phyloP scores from a whole-genome alignment of 2,329 filamentous ascomycete species.

The Diaporthe sp. region DNA sequence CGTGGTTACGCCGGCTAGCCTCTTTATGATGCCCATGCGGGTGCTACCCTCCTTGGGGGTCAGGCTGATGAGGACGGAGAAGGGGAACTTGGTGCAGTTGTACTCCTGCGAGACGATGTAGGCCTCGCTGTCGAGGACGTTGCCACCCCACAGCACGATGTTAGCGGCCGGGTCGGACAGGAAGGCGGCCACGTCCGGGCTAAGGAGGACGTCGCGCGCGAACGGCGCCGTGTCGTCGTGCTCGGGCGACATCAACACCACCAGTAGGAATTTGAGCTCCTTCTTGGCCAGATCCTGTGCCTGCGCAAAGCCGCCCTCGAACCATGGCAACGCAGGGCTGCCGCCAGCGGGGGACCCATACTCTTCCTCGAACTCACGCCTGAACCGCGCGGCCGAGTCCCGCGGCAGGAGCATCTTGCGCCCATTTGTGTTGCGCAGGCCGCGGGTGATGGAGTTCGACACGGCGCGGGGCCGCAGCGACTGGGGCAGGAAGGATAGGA shows the following conservation, averaged over 20 bases:
- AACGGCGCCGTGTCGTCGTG: conserved; percentile 92
- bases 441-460: conserved; percentile 65
- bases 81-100: conserved; percentile 92
- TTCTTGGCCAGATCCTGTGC: conserved; percentile 91
- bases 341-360: conserved; percentile 67
- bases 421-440: conserved; percentile 73
- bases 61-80: conserved; percentile 86
- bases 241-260: conserved; percentile 89
- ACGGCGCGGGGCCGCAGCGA: conserved; percentile 68
- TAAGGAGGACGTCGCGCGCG: conserved; percentile 84
- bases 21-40: conserved; percentile 90
- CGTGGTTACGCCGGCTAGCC: conserved; percentile 80
- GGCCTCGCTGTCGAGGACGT: conserved; percentile 91
- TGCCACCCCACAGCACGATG: conserved; percentile 92
- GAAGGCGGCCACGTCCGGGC: conserved; percentile 79
- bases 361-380: conserved; percentile 94
- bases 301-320: conserved; percentile 91
- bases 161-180: conserved; percentile 82
- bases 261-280: conserved; percentile 91
- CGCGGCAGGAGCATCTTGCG: conserved; percentile 84
- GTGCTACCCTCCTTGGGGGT: conserved; percentile 87
- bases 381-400: conserved; percentile 90
- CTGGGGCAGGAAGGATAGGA: conserved; percentile 85
- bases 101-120: conserved; percentile 93
- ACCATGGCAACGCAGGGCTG: conserved; percentile 78